Evolutionary conservation across 495 filamentous ascomycete genomes (phyloP).

Genomic region (Penicillium steckii): DNA sequence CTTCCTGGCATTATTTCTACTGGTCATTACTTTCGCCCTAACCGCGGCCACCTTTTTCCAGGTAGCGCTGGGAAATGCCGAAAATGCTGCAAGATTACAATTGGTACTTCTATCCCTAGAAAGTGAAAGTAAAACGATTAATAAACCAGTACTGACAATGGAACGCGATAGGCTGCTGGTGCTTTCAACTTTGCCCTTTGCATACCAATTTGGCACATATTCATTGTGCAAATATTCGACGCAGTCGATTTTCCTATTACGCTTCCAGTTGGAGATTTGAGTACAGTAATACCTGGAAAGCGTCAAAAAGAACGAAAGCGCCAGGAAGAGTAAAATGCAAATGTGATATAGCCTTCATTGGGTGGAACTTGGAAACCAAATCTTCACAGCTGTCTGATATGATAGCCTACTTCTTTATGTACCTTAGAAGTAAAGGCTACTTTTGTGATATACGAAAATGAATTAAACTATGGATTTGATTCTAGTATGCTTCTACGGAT

Average conservation of each 20-base stretch:
- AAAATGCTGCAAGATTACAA: conserved; percentile 35
- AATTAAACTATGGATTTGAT: no score
- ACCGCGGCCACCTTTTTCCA: conserved; percentile 59
- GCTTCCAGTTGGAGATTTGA: conserved; percentile 37
- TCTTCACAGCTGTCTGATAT: no score
- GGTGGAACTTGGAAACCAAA: no score
- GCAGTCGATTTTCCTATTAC: conserved; percentile 39
- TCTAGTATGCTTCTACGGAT: no score
- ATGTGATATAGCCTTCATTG: no score
- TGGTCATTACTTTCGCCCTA: conserved; percentile 57
- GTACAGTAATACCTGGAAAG: conserved; percentile 28
- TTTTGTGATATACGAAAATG: no score
- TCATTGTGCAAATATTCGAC: conserved; percentile 61
- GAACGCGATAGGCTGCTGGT: conserved; percentile 22
- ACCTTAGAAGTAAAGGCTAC: no score
- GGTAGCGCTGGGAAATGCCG: conserved; percentile 38
- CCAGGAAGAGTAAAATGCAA: conserved; percentile 5
- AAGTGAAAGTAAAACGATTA: not conserved
- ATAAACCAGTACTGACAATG: not conserved
- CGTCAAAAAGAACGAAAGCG: conserved; percentile 23
- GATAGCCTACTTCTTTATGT: no score
- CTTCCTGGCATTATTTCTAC: conserved; percentile 62
- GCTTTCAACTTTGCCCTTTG: conserved; percentile 54
- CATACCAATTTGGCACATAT: conserved; percentile 63
- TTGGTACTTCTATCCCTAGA: no score